Conservation (phyloP, 305 asterid species). For the Vinca major region DNA sequence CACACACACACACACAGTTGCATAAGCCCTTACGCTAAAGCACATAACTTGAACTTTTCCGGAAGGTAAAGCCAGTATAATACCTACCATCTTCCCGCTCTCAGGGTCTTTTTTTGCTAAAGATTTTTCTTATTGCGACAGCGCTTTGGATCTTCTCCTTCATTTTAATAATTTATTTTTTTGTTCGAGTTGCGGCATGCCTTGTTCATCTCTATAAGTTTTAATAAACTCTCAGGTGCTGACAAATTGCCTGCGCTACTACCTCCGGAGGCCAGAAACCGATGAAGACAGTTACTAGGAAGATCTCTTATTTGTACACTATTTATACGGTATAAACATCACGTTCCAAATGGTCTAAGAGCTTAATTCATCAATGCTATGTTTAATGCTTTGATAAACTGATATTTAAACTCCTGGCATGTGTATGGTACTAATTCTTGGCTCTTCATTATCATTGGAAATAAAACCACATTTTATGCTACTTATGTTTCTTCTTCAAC, state of each 20-base stretch:
- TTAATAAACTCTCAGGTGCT: constrained; percentile 51
- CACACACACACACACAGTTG: background rate
- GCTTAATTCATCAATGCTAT: constrained; percentile 13
- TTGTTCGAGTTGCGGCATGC: background rate
- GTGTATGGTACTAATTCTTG: background rate
- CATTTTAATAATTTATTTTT: background rate
- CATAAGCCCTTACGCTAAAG: background rate
- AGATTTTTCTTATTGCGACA: too few relatives aligned
- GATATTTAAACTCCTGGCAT: background rate
- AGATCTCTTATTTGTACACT: background rate
- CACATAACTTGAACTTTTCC: background rate
- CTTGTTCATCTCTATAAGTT: background rate
- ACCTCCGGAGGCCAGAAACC: constrained; percentile 78
- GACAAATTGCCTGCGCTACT: constrained; percentile 72
- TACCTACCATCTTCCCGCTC: too few relatives aligned
- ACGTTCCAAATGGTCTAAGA: constrained; percentile 3
- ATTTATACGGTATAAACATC: too few relatives aligned
- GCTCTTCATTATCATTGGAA: background rate
- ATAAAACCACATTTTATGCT: background rate
- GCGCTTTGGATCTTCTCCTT: background rate
- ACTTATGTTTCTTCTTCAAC: background rate
- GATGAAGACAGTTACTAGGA: constrained; percentile 81
- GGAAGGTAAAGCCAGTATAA: background rate
- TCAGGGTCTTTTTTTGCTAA: too few relatives aligned
- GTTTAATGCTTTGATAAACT: background rate